These are phyloP conservation scores for Suhomyces emberorum DNA, from an alignment of 805 yeast genomes.

Conservation along the genomic window DNA sequence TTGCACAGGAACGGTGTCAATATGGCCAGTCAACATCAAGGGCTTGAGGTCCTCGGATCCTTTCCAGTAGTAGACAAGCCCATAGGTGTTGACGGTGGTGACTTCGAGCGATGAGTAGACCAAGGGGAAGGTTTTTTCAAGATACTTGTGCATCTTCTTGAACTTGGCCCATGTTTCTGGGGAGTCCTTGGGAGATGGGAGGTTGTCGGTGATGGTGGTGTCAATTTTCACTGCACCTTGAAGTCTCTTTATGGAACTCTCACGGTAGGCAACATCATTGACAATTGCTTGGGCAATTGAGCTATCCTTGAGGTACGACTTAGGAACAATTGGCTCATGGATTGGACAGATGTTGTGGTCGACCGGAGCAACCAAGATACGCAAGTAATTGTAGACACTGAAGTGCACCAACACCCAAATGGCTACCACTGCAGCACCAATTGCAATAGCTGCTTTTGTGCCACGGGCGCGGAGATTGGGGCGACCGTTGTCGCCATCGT, in stretches of 20 bases:
- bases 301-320: conserved; percentile 28
- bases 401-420: too few relatives aligned
- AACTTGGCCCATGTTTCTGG: conserved; percentile 46
- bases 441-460: not conserved
- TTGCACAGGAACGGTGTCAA: conserved; percentile 79
- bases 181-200: conserved; percentile 48
- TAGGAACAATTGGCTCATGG: conserved; percentile 20
- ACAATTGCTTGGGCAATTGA: conserved; percentile 29
- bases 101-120: conserved; percentile 48
- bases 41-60: conserved; percentile 67
- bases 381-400: conserved; percentile 16
- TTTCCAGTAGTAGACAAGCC: conserved; percentile 59
- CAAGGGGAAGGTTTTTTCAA: conserved; percentile 53
- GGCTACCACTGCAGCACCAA: not conserved
- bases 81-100: conserved; percentile 57
- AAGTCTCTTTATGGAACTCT: conserved; percentile 41
- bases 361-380: conserved; percentile 15
- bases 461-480: too few relatives aligned
- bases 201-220: conserved; percentile 59
- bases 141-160: conserved; percentile 47
- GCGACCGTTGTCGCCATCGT: too few relatives aligned
- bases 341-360: conserved; percentile 23
- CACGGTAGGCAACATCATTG: conserved; percentile 22
- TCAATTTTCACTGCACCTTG: conserved; percentile 61
- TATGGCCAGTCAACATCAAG: conserved; percentile 68